Conservation (phyloP, 208 protist genomes). For the Acanthamoeba divionensis region DNA sequence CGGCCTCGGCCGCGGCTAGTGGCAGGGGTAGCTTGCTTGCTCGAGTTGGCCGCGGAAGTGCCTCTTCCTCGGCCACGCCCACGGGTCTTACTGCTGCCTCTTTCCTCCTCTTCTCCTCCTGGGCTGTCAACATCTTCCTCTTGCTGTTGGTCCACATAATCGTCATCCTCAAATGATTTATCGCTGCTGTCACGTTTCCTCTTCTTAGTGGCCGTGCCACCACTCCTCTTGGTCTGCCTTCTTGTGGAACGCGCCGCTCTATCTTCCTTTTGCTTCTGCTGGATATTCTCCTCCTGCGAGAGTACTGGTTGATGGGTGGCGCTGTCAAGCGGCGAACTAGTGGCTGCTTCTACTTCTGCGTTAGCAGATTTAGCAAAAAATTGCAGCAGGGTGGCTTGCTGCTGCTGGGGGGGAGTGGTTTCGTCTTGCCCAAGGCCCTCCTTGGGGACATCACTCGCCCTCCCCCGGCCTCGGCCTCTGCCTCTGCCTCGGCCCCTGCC, state of each 20-base stretch:
- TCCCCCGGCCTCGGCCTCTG: neutral
- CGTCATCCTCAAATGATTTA: too few species aligned
- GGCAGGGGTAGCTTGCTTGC: neutral
- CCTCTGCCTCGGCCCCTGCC: neutral
- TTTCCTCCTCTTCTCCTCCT: neutral
- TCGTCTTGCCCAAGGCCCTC: neutral
- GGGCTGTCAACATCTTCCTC: neutral
- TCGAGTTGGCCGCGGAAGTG: neutral
- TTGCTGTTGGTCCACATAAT: too few species aligned
- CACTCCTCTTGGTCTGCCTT: neutral
- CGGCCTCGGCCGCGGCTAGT: neutral
- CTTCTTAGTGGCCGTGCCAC: neutral
- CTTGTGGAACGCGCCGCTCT: neutral
- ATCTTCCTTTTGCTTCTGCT: neutral
- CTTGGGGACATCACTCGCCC: neutral
- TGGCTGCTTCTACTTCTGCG: neutral
- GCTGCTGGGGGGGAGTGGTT: neutral
- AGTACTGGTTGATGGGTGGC: neutral
- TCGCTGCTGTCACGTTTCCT: neutral
- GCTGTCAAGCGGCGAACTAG: neutral
- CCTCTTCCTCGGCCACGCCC: neutral
- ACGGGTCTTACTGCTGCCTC: neutral
- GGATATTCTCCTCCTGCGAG: neutral
- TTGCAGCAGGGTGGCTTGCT: neutral
- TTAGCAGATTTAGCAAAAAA: neutral